Evolutionary conservation across 495 filamentous ascomycete species (phyloP).

Genomic region (Tirmania nivea): DNA sequence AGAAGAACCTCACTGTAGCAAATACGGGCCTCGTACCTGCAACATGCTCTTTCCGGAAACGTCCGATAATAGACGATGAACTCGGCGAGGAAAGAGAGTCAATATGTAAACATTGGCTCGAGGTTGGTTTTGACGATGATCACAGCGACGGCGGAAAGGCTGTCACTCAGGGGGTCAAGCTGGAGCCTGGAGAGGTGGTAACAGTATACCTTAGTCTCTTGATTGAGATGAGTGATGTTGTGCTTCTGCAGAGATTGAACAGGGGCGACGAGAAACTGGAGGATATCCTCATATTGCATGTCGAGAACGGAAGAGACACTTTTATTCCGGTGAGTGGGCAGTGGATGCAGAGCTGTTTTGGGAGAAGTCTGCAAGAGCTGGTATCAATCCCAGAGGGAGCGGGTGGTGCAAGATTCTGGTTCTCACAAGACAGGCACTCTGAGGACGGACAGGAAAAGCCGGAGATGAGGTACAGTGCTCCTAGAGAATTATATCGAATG

Average conservation of each 20-base stretch:
- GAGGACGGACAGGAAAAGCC: slow-evolving; percentile 7
- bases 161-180: slow-evolving; percentile 23
- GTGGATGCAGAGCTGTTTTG: slow-evolving; percentile 70
- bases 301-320: slow-evolving; percentile 66
- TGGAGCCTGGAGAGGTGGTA: slow-evolving; percentile 66
- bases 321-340: slow-evolving; percentile 60
- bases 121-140: slow-evolving; percentile 5
- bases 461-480: slow-evolving; percentile 42
- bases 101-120: slow-evolving; percentile 12
- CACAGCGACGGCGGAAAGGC: not conserved
- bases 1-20: slow-evolving; percentile 53
- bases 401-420: slow-evolving; percentile 32
- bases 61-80: slow-evolving; percentile 31
- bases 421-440: slow-evolving; percentile 2
- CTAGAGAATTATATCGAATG: slow-evolving; percentile 67
- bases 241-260: slow-evolving; percentile 51
- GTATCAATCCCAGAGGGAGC: slow-evolving; percentile 53
- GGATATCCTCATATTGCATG: slow-evolving; percentile 76
- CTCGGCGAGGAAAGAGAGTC: slow-evolving; percentile 17
- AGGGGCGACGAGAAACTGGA: slow-evolving; percentile 41
- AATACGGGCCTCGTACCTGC: slow-evolving; percentile 72
- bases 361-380: slow-evolving; percentile 60
- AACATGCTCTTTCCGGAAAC: slow-evolving; percentile 50
- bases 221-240: slow-evolving; percentile 31
- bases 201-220: slow-evolving; percentile 42